Base-by-base conservation (phyloP, 805 yeast species). In the Kuraishia hungarica region DNA sequence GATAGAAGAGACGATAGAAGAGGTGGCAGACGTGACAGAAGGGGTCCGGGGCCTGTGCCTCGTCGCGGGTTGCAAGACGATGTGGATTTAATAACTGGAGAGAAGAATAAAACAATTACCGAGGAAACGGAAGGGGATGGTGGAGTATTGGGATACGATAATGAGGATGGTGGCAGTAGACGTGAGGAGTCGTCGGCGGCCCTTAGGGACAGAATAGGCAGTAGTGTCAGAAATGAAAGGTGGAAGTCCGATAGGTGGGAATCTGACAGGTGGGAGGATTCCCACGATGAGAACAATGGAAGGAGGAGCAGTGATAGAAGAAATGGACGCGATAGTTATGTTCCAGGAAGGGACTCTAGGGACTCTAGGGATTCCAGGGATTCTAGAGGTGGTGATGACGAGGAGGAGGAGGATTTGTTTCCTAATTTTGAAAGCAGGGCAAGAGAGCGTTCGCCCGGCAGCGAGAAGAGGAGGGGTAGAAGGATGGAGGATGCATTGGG, bases 61-160 rank as follows among this genome's bases (percentile, higher is more conserved):
- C 50, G 51, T 43, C 20, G 52, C 58, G 57, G 61, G 58, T 22
- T 60, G 54, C 7, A 76, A 65, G 51, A 75, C 79, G 24, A 47
- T n/a, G 53, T 29, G 48, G 76, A 71, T 57, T 65, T 71, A 56
- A 67, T 77, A 52, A 67, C 72, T 1, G 68, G 64, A 3, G 63
- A 69, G 15, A 57, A 61, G 39, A 66, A 61, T 39, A 63, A 56
- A 20, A 63, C 68, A 54, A 60, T 62, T 49, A 61, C 59, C 13
- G 60, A 58, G 7, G 75, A 67, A 48, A 71, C 74, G 4, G 75
- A 67, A 49, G 72, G 74, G 3, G 64, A 71, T 52, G 70, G 71
- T 55, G 65, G 80, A 53, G 62, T 72, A 60, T 70, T 76, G 58
- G 75, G 77, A 5, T 57, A 60, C 43, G 57, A 52, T 29, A 20